Conservation (phyloP, 139 green algal genomes). For the Zygnema circumcarinatum region DNA sequence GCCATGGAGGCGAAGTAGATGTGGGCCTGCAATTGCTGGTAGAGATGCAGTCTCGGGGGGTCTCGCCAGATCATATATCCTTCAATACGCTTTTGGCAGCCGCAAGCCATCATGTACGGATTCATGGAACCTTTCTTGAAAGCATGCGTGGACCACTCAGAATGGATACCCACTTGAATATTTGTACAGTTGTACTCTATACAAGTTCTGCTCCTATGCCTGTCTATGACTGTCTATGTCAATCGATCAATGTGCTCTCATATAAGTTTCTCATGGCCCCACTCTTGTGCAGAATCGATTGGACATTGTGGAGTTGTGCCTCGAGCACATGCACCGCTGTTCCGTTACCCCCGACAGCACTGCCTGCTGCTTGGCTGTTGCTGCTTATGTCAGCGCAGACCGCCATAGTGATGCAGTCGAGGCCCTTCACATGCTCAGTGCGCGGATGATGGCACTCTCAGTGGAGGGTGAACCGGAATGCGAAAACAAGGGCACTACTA, state of each 20-base stretch:
- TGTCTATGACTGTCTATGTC: too few relatives aligned
- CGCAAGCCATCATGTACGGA: not conserved
- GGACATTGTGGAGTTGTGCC: conserved; percentile 7
- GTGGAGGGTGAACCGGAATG: not conserved
- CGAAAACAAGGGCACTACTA: too few relatives aligned
- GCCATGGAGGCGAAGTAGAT: not conserved
- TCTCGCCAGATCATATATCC: not conserved
- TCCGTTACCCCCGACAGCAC: not conserved
- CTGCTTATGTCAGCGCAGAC: not conserved
- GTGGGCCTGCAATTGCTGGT: not conserved
- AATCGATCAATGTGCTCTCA: too few relatives aligned
- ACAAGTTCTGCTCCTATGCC: too few relatives aligned
- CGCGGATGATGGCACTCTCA: not conserved
- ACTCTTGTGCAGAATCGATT: conserved; percentile 28
- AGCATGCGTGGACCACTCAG: too few relatives aligned
- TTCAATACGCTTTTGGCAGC: not conserved
- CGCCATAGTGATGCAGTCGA: not conserved
- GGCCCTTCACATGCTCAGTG: not conserved
- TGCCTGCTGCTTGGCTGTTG: not conserved
- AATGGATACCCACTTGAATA: too few relatives aligned
- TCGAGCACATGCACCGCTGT: conserved; percentile 16
- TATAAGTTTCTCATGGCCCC: too few relatives aligned
- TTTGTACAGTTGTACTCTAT: too few relatives aligned
- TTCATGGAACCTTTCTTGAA: not conserved
- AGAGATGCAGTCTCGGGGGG: not conserved